Percentiles rank a stretch among this genome's conserved stretches.
Evolutionary conservation across 768 basidiomycete species (phyloP).

Genomic region (Suillus luteus): DNA sequence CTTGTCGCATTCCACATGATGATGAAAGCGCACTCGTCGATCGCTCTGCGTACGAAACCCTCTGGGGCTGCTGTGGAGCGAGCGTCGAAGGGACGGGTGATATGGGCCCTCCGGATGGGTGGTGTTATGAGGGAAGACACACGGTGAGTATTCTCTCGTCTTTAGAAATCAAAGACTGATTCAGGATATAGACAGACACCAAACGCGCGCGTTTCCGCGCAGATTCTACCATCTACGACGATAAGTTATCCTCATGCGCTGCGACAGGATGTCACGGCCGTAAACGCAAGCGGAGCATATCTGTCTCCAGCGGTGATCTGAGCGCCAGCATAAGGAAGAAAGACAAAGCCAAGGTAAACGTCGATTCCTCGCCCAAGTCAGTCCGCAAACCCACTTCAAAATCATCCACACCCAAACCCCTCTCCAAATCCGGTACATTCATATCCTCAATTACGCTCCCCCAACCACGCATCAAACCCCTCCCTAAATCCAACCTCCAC

Average conservation of each 20-base stretch:
- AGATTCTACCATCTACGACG: slow-evolving; percentile 65
- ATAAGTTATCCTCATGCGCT: slow-evolving; percentile 67
- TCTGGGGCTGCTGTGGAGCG: slow-evolving; percentile 75
- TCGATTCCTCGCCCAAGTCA: slow-evolving; percentile 14
- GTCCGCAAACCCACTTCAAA: slow-evolving; percentile 17
- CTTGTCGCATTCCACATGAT: slow-evolving; percentile 73
- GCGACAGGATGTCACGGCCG: slow-evolving; percentile 53
- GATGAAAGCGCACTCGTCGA: slow-evolving; percentile 81
- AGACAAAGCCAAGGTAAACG: slow-evolving; percentile 9
- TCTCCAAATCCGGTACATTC: slow-evolving; percentile 12
- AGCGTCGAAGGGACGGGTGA: slow-evolving; percentile 77
- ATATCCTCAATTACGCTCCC: neutral
- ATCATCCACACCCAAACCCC: slow-evolving; percentile 15
- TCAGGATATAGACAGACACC: slow-evolving; percentile 53
- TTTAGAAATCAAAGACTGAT: neutral
- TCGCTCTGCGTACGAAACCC: slow-evolving; percentile 56
- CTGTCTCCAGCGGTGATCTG: slow-evolving; percentile 28
- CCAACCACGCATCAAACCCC: slow-evolving; percentile 12
- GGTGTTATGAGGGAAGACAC: slow-evolving; percentile 85
- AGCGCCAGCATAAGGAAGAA: slow-evolving; percentile 17
- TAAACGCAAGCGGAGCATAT: slow-evolving; percentile 28
- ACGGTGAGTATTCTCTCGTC: slow-evolving; percentile 42
- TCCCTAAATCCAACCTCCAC: slow-evolving; percentile 3
- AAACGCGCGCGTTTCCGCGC: slow-evolving; percentile 80
- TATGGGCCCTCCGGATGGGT: slow-evolving; percentile 82